These are phyloP conservation scores for Staphylotrichum longicolle DNA, from an alignment of 495 filamentous ascomycete genomes.

Conservation along the genomic window DNA sequence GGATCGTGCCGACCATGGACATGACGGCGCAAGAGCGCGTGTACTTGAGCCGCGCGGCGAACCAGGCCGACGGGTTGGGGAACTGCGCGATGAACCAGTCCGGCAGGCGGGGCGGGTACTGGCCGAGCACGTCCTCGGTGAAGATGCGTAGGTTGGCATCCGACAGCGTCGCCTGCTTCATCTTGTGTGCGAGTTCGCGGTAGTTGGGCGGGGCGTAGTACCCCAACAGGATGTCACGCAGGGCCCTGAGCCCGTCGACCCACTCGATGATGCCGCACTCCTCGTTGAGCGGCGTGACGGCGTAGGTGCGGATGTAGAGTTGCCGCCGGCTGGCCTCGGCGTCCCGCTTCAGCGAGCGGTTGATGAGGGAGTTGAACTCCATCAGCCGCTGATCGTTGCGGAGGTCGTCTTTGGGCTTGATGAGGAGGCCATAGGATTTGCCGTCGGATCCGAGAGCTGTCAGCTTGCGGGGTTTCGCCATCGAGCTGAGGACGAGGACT, in stretches of 20 bases:
- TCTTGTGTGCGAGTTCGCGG: slow-evolving; percentile 42
- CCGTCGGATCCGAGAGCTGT: slow-evolving; percentile 87
- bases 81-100: slow-evolving; percentile 96
- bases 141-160: slow-evolving; percentile 61
- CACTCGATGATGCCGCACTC: slow-evolving; percentile 98
- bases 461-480: slow-evolving; percentile 89
- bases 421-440: slow-evolving; percentile 79
- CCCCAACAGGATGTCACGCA: slow-evolving; percentile 84
- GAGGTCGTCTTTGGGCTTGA: slow-evolving; percentile 97
- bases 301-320: slow-evolving; percentile 90
- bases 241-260: slow-evolving; percentile 93
- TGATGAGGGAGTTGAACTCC: slow-evolving; percentile 99
- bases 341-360: slow-evolving; percentile 85
- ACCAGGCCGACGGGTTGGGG: slow-evolving; percentile 88
- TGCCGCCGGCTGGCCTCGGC: slow-evolving; percentile 81
- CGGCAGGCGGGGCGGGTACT: slow-evolving; percentile 78
- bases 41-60: slow-evolving; percentile 84
- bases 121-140: slow-evolving; percentile 60
- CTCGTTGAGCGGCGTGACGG: slow-evolving; percentile 93
- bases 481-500: slow-evolving; percentile 82
- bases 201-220: slow-evolving; percentile 65
- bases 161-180: slow-evolving; percentile 45
- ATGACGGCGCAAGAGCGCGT: slow-evolving; percentile 93
- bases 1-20: slow-evolving; percentile 94
- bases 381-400: slow-evolving; percentile 96